Percentiles rank a stretch among this genome's conserved stretches.
Conservation (phyloP, 1,284 basidiomycete genomes). For the Sporisorium sorghi region DNA sequence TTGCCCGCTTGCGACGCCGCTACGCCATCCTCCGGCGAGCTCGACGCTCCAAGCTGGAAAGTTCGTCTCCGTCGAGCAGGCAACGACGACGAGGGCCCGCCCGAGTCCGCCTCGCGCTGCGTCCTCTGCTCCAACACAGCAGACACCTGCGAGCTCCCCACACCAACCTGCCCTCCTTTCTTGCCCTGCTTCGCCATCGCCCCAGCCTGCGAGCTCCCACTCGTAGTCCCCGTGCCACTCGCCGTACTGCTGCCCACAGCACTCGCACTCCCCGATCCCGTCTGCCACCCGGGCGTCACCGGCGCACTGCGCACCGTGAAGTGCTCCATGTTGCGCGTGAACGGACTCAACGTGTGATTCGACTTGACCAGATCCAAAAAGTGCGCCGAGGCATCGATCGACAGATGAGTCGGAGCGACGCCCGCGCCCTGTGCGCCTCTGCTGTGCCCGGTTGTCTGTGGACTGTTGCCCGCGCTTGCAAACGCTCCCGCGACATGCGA, state of each 20-base stretch:
- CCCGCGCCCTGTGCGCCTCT: constrained; percentile 20
- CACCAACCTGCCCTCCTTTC: not conserved
- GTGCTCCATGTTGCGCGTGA: constrained; percentile 61
- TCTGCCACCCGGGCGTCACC: constrained; percentile 54
- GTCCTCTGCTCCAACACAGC: constrained; percentile 8
- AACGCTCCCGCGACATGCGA: constrained; percentile 18
- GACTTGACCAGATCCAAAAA: constrained; percentile 62
- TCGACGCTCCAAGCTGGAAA: constrained; percentile 41
- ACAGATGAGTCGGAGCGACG: constrained; percentile 25
- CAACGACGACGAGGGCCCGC: constrained; percentile 8
- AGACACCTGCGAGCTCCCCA: not conserved
- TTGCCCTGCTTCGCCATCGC: constrained; percentile 4
- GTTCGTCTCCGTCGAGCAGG: constrained; percentile 44
- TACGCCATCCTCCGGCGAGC: constrained; percentile 11
- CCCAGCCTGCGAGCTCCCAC: constrained; percentile 40
- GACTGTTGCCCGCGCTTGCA: constrained; percentile 39
- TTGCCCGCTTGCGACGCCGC: not conserved
- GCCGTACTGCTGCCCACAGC: constrained; percentile 46
- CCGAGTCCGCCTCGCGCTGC: constrained; percentile 5
- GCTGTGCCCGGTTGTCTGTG: constrained; percentile 18
- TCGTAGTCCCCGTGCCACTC: constrained; percentile 44
- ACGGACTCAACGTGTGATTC: constrained; percentile 65
- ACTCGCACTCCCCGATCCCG: constrained; percentile 27
- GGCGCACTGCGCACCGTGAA: constrained; percentile 64
- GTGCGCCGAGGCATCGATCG: constrained; percentile 57